A percentile compares a stretch with the other conserved stretches of the same genome.
Evolutionary conservation across 2,329 filamentous ascomycete genomes (phyloP).

Genomic region (Fusarium decemcellulare): DNA sequence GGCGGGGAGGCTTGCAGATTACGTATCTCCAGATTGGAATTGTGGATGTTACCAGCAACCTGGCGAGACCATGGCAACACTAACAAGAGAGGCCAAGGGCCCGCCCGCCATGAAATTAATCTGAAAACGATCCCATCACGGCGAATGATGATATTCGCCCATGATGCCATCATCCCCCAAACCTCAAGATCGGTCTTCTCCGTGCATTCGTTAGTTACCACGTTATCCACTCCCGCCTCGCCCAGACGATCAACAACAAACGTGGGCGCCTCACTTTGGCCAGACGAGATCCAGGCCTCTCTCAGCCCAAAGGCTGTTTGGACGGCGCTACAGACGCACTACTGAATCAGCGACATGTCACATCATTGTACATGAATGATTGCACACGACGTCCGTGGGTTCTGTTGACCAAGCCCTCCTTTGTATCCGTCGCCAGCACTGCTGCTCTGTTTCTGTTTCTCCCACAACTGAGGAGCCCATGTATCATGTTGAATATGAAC

Average conservation of each 20-base stretch:
- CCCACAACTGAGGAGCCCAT: constrained; percentile 6
- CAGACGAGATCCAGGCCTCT: constrained; percentile 10
- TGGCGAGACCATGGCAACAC: constrained; percentile 17
- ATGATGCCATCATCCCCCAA: not conserved
- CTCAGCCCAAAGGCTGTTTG: not conserved
- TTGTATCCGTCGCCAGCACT: too few species aligned
- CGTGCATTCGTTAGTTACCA: constrained; percentile 17
- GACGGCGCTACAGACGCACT: constrained; percentile 13
- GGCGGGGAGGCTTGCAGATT: constrained; percentile 27
- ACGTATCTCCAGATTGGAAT: constrained; percentile 30
- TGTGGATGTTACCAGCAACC: constrained; percentile 34
- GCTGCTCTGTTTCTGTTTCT: not conserved
- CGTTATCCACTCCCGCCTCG: constrained; percentile 15
- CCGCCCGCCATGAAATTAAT: constrained; percentile 14
- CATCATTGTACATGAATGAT: constrained; percentile 15
- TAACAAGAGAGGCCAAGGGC: constrained; percentile 4
- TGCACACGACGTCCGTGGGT: not conserved
- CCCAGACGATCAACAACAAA: constrained; percentile 20
- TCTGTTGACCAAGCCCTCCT: not conserved
- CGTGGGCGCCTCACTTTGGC: constrained; percentile 33
- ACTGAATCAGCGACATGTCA: constrained; percentile 31
- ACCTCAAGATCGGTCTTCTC: constrained; percentile 3
- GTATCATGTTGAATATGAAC: constrained; percentile 17
- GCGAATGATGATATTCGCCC: not conserved
- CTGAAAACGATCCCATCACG: constrained; percentile 2